Evolutionary conservation across 192 early-diverging fungal species (phyloP).

Genomic region (Paraglomus brasilianum): DNA sequence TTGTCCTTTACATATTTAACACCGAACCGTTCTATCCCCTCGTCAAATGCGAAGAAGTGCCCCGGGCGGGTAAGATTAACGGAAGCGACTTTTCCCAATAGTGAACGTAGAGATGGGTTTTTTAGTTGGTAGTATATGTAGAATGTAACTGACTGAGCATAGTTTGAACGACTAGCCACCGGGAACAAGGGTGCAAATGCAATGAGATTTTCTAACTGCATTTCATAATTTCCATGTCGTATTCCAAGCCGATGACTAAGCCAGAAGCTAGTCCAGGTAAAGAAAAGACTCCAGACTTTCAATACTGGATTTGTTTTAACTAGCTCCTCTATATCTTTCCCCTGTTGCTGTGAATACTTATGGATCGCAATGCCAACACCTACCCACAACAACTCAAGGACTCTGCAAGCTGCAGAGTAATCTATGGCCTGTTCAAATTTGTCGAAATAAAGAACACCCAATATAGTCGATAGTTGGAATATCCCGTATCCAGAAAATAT

Average conservation of each 20-base stretch:
- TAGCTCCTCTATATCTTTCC: neutral
- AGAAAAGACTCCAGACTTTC: constrained; percentile 16
- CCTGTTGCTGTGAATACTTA: neutral
- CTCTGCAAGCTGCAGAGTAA: neutral
- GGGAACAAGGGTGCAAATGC: constrained; percentile 21
- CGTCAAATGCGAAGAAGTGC: neutral
- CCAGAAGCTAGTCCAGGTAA: neutral
- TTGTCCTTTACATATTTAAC: constrained; percentile 9
- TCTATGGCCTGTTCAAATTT: neutral
- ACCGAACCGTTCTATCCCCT: neutral
- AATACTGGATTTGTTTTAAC: neutral
- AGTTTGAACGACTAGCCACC: neutral
- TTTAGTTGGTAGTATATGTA: neutral
- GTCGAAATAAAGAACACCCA: constrained; percentile 5
- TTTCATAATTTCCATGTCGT: constrained; percentile 3
- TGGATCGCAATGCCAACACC: neutral
- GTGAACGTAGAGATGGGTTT: neutral
- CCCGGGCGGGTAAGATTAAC: neutral
- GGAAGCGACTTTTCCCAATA: neutral
- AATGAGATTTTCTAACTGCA: neutral
- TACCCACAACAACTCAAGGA: neutral
- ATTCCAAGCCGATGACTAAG: neutral
- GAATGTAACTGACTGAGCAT: constrained; percentile 10
- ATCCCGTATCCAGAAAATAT: constrained; percentile 3
- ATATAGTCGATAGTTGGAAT: neutral